Evolutionary conservation across 192 early-diverging fungal species (phyloP).

Genomic region (Podila horticola): DNA sequence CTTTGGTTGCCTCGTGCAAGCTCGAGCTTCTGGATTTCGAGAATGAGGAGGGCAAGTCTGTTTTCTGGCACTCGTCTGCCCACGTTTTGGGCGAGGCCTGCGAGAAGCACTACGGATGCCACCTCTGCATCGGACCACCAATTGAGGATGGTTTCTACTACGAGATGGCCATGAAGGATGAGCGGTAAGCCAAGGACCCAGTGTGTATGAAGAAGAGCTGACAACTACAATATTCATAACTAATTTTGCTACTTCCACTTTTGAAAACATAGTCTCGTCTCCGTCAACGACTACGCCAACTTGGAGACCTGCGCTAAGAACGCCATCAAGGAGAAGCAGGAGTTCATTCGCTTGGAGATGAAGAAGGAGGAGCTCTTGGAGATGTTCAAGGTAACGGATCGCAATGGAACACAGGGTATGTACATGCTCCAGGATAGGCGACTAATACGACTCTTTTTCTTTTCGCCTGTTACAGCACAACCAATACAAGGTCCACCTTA

Average conservation of each 20-base stretch:
- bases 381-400: constrained; percentile 82
- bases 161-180: constrained; percentile 88
- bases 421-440: no score
- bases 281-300: constrained; percentile 83
- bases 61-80: constrained; percentile 99
- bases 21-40: constrained; percentile 97
- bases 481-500: constrained; percentile 97
- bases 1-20: constrained; percentile 81
- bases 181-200: constrained; percentile 39
- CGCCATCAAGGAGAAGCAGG: constrained; percentile 95
- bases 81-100: constrained; percentile 98
- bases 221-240: no score
- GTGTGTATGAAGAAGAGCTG: neutral
- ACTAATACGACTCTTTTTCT: neutral
- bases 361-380: constrained; percentile 91
- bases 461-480: constrained; percentile 70
- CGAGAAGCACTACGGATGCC: constrained; percentile 97
- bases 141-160: constrained; percentile 97
- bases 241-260: no score
- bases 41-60: constrained; percentile 88
- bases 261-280: constrained; percentile 66
- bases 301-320: constrained; percentile 90
- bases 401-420: neutral
- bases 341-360: constrained; percentile 89
- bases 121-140: constrained; percentile 97